A percentile compares a stretch with the other conserved stretches of the same genome.
Evolutionary conservation across 2,329 filamentous ascomycete genomes (phyloP).

Genomic region (Sphaceloma murrayae): DNA sequence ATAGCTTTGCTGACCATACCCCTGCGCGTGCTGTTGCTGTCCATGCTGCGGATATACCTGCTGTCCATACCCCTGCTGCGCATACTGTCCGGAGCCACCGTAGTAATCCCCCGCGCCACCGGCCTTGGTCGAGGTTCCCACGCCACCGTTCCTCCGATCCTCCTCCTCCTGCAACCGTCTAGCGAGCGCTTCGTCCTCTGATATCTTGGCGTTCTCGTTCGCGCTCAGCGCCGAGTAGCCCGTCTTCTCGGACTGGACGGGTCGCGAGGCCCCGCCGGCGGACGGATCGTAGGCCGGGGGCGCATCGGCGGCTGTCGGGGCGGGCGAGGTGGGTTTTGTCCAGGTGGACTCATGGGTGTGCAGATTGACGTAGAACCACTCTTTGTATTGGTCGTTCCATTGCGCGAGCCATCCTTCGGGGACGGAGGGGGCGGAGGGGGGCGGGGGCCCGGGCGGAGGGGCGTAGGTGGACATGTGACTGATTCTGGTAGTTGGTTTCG

Average conservation of each 20-base stretch:
- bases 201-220: slow-evolving; percentile 29
- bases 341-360: slow-evolving; percentile 84
- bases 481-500: too few species aligned
- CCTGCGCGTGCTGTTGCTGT: slow-evolving; percentile 27
- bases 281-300: slow-evolving; percentile 55
- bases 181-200: slow-evolving; percentile 65
- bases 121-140: slow-evolving; percentile 28
- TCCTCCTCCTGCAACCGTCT: slow-evolving; percentile 76
- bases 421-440: slow-evolving; percentile 55
- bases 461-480: slow-evolving; percentile 1
- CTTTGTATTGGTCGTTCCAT: slow-evolving; percentile 79
- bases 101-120: slow-evolving; percentile 44
- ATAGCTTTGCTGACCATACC: slow-evolving; percentile 25
- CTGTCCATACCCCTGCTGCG: slow-evolving; percentile 22
- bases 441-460: slow-evolving; percentile 38
- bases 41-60: slow-evolving; percentile 18
- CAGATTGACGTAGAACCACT: slow-evolving; percentile 91
- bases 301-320: slow-evolving; percentile 36
- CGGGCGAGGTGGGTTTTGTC: slow-evolving; percentile 68
- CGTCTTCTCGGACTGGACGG: slow-evolving; percentile 36
- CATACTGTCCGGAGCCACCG: slow-evolving; percentile 18
- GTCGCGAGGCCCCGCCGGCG: slow-evolving; percentile 29
- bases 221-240: slow-evolving; percentile 16
- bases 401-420: slow-evolving; percentile 78
- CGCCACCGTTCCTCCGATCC: slow-evolving; percentile 44